Percentiles rank a stretch among this genome's conserved stretches.
phyloP scores from a whole-genome alignment of 257 asterid genomes.

The Salvia splendens region DNA sequence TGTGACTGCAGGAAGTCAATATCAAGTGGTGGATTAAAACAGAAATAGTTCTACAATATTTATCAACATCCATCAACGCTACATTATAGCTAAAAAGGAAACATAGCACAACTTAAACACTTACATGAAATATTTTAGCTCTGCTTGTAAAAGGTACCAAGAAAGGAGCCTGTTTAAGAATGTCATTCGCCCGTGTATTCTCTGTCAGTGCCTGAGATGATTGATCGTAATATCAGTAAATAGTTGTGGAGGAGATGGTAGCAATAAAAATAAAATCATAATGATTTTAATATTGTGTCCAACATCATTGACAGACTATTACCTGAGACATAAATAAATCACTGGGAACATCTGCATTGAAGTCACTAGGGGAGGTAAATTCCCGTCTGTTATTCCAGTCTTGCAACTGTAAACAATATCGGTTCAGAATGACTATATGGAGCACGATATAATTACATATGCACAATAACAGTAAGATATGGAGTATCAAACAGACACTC shows the following conservation, averaged over 20 bases:
- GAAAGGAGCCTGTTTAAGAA: slow-evolving; percentile 92
- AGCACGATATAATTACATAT: slow-evolving; percentile 18
- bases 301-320: slow-evolving; percentile 34
- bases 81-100: slow-evolving; percentile 20
- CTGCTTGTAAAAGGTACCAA: slow-evolving; percentile 95
- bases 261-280: not conserved
- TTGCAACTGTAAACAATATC: slow-evolving; percentile 67
- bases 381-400: slow-evolving; percentile 97
- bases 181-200: slow-evolving; percentile 78
- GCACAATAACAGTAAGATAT: slow-evolving; percentile 16
- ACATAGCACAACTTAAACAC: slow-evolving; percentile 38
- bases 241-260: not conserved
- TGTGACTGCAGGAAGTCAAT: slow-evolving; percentile 67
- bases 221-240: slow-evolving; percentile 25
- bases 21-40: slow-evolving; percentile 23
- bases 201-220: slow-evolving; percentile 72
- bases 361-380: slow-evolving; percentile 82
- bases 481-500: slow-evolving; percentile 25
- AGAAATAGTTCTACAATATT: slow-evolving; percentile 10
- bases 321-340: slow-evolving; percentile 88
- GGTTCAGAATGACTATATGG: slow-evolving; percentile 26
- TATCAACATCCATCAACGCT: slow-evolving; percentile 20
- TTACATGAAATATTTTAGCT: slow-evolving; percentile 88
- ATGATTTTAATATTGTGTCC: not conserved
- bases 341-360: slow-evolving; percentile 93